phyloP scores from a whole-genome alignment of 2,329 filamentous ascomycete species.

The Knoxdaviesia proteae region DNA sequence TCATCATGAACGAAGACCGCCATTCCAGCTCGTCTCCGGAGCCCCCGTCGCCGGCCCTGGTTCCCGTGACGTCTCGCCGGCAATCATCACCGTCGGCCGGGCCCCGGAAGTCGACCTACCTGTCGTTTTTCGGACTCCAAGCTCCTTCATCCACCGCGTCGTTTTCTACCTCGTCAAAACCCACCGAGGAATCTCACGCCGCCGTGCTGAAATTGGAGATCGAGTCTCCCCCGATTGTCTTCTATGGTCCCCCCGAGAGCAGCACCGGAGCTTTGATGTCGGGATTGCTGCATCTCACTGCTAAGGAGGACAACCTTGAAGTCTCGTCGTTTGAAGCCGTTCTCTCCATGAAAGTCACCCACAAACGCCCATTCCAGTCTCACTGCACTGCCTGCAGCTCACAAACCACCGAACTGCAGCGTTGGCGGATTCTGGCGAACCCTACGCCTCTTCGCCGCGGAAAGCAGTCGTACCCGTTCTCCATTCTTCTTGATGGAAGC shows the following conservation, averaged over 20 bases:
- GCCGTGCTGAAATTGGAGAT: constrained; percentile 36
- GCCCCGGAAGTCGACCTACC: too few species aligned
- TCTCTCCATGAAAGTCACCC: constrained; percentile 48
- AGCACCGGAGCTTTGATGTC: constrained; percentile 76
- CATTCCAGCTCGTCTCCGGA: too few species aligned
- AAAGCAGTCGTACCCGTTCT: constrained; percentile 69
- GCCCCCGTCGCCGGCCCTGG: too few species aligned
- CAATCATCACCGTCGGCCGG: too few species aligned
- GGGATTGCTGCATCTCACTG: constrained; percentile 55
- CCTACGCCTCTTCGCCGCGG: constrained; percentile 29
- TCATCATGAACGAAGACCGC: constrained; percentile 3
- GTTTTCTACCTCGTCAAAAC: constrained; percentile 16
- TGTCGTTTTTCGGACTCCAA: too few species aligned
- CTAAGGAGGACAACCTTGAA: constrained; percentile 44
- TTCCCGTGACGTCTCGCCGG: too few species aligned
- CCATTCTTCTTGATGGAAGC: constrained; percentile 63
- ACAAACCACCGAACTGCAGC: constrained; percentile 52
- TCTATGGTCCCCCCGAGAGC: constrained; percentile 53
- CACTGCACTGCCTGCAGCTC: constrained; percentile 62
- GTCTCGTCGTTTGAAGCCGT: constrained; percentile 54
- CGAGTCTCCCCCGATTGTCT: constrained; percentile 71
- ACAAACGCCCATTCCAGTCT: constrained; percentile 61
- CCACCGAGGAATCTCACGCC: constrained; percentile 14
- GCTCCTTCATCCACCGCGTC: constrained; percentile 13
- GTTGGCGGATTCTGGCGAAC: constrained; percentile 54